Conservation (phyloP, 2,329 filamentous ascomycete species). For the Claviceps humidiphila region DNA sequence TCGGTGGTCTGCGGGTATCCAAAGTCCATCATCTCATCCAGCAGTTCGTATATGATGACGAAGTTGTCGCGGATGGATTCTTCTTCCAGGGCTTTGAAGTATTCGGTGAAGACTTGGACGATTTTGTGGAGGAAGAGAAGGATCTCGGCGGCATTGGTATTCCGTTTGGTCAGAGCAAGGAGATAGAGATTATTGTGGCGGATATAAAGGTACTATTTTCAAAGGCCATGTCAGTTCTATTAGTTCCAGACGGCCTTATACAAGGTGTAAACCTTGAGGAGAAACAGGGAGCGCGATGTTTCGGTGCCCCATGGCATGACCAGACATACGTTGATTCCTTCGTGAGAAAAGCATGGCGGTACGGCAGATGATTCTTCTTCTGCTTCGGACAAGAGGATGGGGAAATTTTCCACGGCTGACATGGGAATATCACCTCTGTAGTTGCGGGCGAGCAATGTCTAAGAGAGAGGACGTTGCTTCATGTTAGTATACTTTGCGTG, state of each 20-base stretch:
- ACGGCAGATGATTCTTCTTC: conserved; percentile 98
- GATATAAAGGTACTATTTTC: conserved; percentile 82
- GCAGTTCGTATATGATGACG: conserved; percentile 94
- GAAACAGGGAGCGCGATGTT: not conserved
- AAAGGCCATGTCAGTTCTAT: not conserved
- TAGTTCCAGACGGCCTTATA: not conserved
- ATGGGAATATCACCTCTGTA: conserved; percentile 98
- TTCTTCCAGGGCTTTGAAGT: conserved; percentile 98
- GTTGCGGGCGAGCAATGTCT: conserved; percentile 97
- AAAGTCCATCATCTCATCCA: conserved; percentile 99
- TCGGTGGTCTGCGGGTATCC: conserved; percentile 98
- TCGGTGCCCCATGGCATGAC: not conserved
- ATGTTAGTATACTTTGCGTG: not conserved
- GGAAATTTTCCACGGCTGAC: conserved; percentile 98
- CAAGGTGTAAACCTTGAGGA: not conserved
- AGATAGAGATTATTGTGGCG: conserved; percentile 98
- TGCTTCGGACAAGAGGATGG: conserved; percentile 86
- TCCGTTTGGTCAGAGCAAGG: conserved; percentile 93
- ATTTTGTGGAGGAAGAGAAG: conserved; percentile 96
- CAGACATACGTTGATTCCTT: conserved; percentile 82
- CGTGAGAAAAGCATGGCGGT: conserved; percentile 93
- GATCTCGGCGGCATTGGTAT: conserved; percentile 97
- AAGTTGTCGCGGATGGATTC: conserved; percentile 99
- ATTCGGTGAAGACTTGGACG: conserved; percentile 98
- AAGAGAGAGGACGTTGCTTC: not conserved